Conservation (phyloP, 352 stramenopile genomes). For the Peronospora destructor region DNA sequence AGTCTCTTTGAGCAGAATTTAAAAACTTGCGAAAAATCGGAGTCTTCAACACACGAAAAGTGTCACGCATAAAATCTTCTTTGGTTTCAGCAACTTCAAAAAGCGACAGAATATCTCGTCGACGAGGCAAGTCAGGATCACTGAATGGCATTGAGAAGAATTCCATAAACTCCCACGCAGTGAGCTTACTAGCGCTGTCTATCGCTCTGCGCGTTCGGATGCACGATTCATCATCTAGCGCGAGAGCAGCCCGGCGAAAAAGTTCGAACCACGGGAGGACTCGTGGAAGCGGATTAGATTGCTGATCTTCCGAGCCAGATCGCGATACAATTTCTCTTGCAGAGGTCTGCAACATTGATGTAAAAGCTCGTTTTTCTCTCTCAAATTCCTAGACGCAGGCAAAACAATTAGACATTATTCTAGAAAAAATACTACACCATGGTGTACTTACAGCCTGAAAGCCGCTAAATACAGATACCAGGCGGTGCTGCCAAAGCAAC, state of each 20-base stretch:
- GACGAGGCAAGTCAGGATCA: slow-evolving; percentile 46
- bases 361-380: slow-evolving; percentile 22
- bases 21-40: slow-evolving; percentile 47
- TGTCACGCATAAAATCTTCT: slow-evolving; percentile 49
- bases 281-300: slow-evolving; percentile 18
- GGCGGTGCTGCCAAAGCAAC: slow-evolving; percentile 55
- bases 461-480: slow-evolving; percentile 55
- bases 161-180: slow-evolving; percentile 68
- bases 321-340: slow-evolving; percentile 21
- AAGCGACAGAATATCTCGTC: slow-evolving; percentile 55
- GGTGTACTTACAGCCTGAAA: slow-evolving; percentile 42
- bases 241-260: slow-evolving; percentile 51
- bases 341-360: slow-evolving; percentile 20
- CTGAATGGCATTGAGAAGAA: slow-evolving; percentile 78
- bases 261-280: slow-evolving; percentile 65
- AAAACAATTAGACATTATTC: slow-evolving; percentile 11
- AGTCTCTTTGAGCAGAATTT: slow-evolving; percentile 27
- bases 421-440: neutral
- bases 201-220: slow-evolving; percentile 31
- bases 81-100: slow-evolving; percentile 52
- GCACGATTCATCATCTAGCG: slow-evolving; percentile 48
- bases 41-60: slow-evolving; percentile 38
- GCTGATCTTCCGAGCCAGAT: slow-evolving; percentile 15
- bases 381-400: slow-evolving; percentile 27
- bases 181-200: slow-evolving; percentile 39